phyloP scores from a whole-genome alignment of 441 rosid genomes.

The Jatropha podagrica region DNA sequence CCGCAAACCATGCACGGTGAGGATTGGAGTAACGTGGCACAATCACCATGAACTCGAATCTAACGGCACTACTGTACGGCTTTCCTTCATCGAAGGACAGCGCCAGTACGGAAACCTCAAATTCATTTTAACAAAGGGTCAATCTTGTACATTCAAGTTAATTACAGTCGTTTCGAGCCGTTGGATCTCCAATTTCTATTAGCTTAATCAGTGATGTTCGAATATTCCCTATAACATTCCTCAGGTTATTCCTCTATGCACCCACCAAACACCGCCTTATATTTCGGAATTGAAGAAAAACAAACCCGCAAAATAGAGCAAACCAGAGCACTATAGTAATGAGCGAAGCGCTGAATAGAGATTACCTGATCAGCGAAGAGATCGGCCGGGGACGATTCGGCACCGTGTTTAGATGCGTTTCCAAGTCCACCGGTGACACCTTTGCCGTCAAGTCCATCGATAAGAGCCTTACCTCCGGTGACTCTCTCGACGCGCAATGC shows the following conservation, averaged over 20 bases:
- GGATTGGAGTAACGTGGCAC: background rate
- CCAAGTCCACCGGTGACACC: slow-evolving; percentile 27
- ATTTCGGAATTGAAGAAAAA: background rate
- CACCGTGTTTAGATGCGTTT: slow-evolving; percentile 45
- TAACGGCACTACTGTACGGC: background rate
- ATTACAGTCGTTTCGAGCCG: slow-evolving; percentile 12
- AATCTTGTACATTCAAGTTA: background rate
- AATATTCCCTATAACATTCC: slow-evolving; percentile 40
- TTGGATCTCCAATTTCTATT: slow-evolving; percentile 9
- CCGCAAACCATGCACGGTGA: slow-evolving; percentile 3
- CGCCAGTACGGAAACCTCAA: background rate
- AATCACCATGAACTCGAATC: background rate
- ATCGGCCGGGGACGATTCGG: slow-evolving; percentile 75
- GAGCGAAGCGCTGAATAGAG: slow-evolving; percentile 46
- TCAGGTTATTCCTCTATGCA: too few relatives aligned
- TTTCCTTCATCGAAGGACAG: background rate
- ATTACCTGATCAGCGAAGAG: slow-evolving; percentile 50
- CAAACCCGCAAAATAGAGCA: background rate
- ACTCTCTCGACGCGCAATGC: slow-evolving; percentile 59
- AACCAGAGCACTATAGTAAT: slow-evolving; percentile 18
- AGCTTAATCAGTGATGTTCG: slow-evolving; percentile 4
- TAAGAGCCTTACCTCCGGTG: slow-evolving; percentile 52
- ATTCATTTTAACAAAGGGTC: background rate
- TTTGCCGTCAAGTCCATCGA: slow-evolving; percentile 65
- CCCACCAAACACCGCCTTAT: background rate